A percentile compares a stretch with the other conserved stretches of the same genome.
Conservation (phyloP, 2,329 filamentous ascomycete genomes). For the Botrytis hyacinthi region DNA sequence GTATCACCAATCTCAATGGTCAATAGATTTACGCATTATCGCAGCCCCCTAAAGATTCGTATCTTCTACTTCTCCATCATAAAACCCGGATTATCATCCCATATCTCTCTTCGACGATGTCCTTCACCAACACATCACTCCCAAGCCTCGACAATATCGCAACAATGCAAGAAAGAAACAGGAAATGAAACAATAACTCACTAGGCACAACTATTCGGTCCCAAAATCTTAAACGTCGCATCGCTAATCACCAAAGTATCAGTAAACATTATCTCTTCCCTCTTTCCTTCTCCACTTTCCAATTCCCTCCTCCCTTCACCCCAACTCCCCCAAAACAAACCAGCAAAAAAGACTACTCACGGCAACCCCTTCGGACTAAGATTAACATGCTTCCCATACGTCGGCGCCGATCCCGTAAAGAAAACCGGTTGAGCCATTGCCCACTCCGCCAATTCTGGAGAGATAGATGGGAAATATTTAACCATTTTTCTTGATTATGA, state of each 20-base stretch:
- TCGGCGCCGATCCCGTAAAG: slow-evolving; percentile 71
- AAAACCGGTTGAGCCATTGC: slow-evolving; percentile 67
- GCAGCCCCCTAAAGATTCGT: rapidly evolving
- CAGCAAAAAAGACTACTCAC: not conserved
- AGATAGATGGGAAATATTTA: slow-evolving; percentile 49
- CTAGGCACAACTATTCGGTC: slow-evolving; percentile 11
- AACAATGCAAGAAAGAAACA: not conserved
- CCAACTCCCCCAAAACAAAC: not conserved
- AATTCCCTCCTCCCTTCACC: not conserved
- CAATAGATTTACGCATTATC: not conserved
- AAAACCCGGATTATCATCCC: too few species aligned
- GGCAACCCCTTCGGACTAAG: slow-evolving; percentile 74
- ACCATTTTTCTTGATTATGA: not conserved
- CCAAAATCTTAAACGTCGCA: not conserved
- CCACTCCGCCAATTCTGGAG: slow-evolving; percentile 59
- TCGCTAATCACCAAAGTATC: not conserved
- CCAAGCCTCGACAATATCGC: not conserved
- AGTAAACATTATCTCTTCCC: not conserved
- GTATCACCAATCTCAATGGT: not conserved
- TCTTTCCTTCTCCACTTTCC: too few species aligned
- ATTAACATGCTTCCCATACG: slow-evolving; percentile 68
- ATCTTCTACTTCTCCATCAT: not conserved
- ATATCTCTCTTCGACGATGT: not conserved
- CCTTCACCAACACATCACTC: not conserved
- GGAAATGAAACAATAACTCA: not conserved